Conservation (phyloP, 345 rosid genomes). For the Citrus hindsii region DNA sequence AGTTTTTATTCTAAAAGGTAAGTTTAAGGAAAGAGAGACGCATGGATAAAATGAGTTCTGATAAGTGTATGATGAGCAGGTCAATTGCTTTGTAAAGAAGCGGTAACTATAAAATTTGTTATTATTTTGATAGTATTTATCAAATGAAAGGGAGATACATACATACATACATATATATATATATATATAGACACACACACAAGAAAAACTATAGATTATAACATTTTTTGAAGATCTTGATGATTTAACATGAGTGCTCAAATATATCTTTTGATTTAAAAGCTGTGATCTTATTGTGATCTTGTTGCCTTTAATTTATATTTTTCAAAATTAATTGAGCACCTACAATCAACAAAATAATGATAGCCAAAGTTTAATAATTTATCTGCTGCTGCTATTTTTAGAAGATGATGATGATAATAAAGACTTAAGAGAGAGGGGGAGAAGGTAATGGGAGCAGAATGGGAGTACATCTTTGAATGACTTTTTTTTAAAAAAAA, state of each 20-base stretch:
- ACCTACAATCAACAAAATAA: too few relatives aligned
- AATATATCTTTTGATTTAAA: neutral
- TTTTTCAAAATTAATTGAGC: neutral
- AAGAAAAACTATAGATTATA: too few relatives aligned
- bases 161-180: too few relatives aligned
- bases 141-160: neutral
- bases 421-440: neutral
- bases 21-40: too few relatives aligned
- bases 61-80: too few relatives aligned
- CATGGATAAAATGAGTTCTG: too few relatives aligned
- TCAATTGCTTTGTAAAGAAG: neutral
- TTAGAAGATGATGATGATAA: too few relatives aligned
- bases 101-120: too few relatives aligned
- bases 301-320: neutral
- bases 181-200: too few relatives aligned
- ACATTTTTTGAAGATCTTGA: neutral
- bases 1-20: too few relatives aligned
- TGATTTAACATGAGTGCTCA: neutral
- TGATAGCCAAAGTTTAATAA: neutral
- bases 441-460: neutral
- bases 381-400: too few relatives aligned
- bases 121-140: neutral
- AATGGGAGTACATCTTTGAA: neutral
- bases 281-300: neutral
- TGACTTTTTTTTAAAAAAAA: neutral